Conservation (phyloP, 805 yeast species). For the Teunomyces aglyptinius region DNA sequence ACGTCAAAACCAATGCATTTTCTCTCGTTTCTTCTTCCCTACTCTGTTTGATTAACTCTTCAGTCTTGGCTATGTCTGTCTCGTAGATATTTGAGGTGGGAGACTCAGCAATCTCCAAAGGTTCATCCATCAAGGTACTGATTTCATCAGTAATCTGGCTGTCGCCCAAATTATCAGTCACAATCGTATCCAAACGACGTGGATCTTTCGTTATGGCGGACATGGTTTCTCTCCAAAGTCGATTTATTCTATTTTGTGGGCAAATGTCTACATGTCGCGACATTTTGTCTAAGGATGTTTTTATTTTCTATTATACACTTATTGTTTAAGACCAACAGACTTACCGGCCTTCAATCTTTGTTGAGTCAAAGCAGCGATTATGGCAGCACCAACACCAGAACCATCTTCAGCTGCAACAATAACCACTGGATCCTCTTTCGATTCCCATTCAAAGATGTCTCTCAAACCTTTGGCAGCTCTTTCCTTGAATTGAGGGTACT, state of each 20-base stretch:
- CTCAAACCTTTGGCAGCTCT: conserved; percentile 85
- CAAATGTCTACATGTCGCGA: neutral
- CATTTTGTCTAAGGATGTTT: neutral
- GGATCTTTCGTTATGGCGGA: neutral
- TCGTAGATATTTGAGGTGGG: conserved; percentile 12
- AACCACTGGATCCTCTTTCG: conserved; percentile 70
- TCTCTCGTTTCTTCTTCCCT: conserved; percentile 17
- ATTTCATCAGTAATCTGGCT: neutral
- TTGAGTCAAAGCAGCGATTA: conserved; percentile 92
- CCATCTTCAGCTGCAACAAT: conserved; percentile 97
- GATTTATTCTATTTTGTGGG: neutral
- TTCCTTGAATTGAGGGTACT: conserved; percentile 86
- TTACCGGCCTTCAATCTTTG: conserved; percentile 69
- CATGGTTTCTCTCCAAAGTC: neutral
- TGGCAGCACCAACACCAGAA: conserved; percentile 97
- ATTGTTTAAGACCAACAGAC: conserved; percentile 53
- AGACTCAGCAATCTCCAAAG: neutral
- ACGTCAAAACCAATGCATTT: conserved; percentile 5
- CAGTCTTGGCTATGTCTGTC: conserved; percentile 27
- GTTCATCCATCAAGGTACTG: neutral
- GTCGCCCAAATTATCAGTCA: neutral
- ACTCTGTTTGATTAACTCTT: conserved; percentile 21
- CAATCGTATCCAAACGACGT: neutral
- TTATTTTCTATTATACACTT: neutral
- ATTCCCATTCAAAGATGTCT: conserved; percentile 82